Conservation (phyloP, 176 grass and related monocot genomes). For the Eremochloa ophiuroides region DNA sequence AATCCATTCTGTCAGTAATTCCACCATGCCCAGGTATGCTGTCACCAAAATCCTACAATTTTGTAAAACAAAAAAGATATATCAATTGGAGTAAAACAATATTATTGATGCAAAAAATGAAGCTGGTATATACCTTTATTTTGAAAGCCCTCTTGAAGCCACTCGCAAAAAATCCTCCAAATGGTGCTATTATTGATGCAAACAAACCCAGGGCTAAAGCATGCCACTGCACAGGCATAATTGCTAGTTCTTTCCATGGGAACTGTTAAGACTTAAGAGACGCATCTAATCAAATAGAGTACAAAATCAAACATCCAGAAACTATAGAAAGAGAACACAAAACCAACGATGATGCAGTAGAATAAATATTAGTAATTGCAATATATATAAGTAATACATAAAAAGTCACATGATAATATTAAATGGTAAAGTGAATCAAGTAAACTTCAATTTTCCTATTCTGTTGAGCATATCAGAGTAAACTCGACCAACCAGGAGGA, state of each 20-base stretch:
- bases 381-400: background rate
- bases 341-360: background rate
- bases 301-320: conserved; percentile 21
- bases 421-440: background rate
- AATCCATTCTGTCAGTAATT: conserved; percentile 99
- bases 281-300: conserved; percentile 12
- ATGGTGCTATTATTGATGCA: conserved; percentile 99
- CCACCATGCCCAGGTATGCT: conserved; percentile 98
- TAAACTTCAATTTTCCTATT: background rate
- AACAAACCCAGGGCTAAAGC: conserved; percentile 92
- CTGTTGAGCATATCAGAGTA: background rate
- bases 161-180: conserved; percentile 99
- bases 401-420: background rate
- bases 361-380: background rate
- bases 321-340: background rate
- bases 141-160: conserved; percentile 98
- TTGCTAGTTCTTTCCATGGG: conserved; percentile 76
- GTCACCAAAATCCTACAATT: conserved; percentile 89
- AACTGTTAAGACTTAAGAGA: conserved; percentile 67
- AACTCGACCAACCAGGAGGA: background rate
- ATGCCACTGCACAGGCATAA: conserved; percentile 98
- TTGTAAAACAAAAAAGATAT: background rate
- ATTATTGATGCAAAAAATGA: background rate
- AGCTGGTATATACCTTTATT: conserved; percentile 66
- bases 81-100: conserved; percentile 3